Conservation (phyloP, 2,329 filamentous ascomycete species). For the Trichoderma pleuroti region DNA sequence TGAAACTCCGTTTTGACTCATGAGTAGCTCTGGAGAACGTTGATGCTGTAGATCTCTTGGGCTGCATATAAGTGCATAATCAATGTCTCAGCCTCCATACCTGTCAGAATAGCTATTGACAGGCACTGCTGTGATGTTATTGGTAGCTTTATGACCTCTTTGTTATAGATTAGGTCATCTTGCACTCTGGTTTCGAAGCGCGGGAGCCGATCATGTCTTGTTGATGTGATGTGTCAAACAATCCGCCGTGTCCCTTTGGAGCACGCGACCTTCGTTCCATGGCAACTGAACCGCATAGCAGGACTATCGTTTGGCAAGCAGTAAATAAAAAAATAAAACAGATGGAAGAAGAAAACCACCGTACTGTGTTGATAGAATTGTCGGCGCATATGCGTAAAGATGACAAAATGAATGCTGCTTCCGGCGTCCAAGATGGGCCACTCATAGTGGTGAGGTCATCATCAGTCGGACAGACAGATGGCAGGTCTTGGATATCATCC, state of each 20-base stretch:
- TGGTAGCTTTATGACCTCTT: not conserved
- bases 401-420: not conserved
- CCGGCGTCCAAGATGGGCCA: not conserved
- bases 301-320: not conserved
- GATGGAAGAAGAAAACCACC: not conserved
- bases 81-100: slow-evolving; percentile 15
- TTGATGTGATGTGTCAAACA: not conserved
- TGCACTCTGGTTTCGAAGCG: not conserved
- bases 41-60: not conserved
- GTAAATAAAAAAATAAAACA: not conserved
- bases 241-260: not conserved
- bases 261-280: not conserved
- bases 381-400: not conserved
- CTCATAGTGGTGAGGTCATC: not conserved
- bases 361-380: not conserved
- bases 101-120: not conserved
- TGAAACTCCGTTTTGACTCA: not conserved
- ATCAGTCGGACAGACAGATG: not conserved
- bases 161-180: not conserved
- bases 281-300: not conserved
- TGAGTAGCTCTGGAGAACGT: not conserved
- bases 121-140: not conserved
- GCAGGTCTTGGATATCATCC: not conserved
- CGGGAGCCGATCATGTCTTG: not conserved
- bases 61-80: not conserved